These are phyloP conservation scores for Alloteropsis semialata DNA, from an alignment of 176 grass and related monocot genomes.

Conservation along the genomic window DNA sequence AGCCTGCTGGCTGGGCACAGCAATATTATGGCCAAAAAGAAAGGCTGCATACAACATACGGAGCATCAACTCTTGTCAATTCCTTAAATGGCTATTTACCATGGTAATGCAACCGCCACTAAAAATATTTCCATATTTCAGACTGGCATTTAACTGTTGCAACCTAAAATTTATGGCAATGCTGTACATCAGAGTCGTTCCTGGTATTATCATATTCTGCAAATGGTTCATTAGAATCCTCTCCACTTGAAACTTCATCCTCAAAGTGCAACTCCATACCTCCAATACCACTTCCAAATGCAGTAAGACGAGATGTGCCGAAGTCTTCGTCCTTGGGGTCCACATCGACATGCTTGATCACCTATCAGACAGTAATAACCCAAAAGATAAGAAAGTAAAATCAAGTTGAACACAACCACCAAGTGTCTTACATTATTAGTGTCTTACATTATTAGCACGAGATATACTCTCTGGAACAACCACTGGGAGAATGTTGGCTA, in stretches of 20 bases:
- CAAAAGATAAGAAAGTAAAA: neutral
- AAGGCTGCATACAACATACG: constrained; percentile 1
- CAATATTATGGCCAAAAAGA: constrained; percentile 11
- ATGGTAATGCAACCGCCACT: neutral
- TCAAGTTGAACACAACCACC: neutral
- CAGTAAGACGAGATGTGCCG: constrained; percentile 19
- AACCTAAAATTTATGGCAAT: constrained; percentile 9
- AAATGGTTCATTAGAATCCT: constrained; percentile 4
- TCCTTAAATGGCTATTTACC: neutral
- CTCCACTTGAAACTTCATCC: constrained; percentile 9
- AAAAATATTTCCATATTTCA: constrained; percentile 15
- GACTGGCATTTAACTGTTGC: neutral
- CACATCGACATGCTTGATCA: constrained; percentile 29
- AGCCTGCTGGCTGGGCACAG: neutral
- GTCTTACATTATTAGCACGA: constrained; percentile 43
- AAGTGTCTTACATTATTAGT: constrained; percentile 39
- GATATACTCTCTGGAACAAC: constrained; percentile 36
- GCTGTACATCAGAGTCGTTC: constrained; percentile 19
- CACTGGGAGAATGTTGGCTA: constrained; percentile 53
- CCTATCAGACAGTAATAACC: constrained; percentile 33
- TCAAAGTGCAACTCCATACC: constrained; percentile 22
- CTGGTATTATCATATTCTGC: constrained; percentile 12
- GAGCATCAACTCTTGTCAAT: neutral
- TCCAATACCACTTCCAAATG: constrained; percentile 36
- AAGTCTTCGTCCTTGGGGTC: too few relatives aligned